Evolutionary conservation across 352 stramenopile species (phyloP).

Genomic region (Phytophthora capsici): DNA sequence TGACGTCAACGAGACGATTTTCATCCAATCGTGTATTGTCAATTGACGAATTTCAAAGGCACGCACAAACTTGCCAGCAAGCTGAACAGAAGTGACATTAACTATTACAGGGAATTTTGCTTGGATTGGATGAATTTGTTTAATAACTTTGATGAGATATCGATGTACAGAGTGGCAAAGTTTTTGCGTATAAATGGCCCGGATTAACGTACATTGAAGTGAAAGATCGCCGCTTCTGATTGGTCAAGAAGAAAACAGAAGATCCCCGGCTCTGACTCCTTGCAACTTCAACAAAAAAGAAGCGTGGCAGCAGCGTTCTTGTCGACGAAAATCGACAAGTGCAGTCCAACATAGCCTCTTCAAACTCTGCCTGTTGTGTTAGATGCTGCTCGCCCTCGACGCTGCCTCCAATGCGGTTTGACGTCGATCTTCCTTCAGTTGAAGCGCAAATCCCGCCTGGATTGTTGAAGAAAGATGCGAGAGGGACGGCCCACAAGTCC

Average conservation of each 20-base stretch:
- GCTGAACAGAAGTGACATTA: background rate
- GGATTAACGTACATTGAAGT: slow-evolving; percentile 60
- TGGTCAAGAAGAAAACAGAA: slow-evolving; percentile 29
- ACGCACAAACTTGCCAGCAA: background rate
- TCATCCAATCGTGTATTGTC: slow-evolving; percentile 43
- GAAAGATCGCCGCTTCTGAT: slow-evolving; percentile 33
- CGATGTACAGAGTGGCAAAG: background rate
- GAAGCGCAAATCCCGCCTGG: slow-evolving; percentile 7
- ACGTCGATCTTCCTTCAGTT: slow-evolving; percentile 3
- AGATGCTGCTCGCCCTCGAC: background rate
- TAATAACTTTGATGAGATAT: background rate
- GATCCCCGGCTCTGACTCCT: slow-evolving; percentile 34
- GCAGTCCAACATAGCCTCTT: too few species aligned
- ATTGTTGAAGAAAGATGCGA: slow-evolving; percentile 38
- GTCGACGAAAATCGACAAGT: background rate
- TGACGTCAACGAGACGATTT: slow-evolving; percentile 35
- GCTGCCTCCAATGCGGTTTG: background rate
- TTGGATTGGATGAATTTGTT: background rate
- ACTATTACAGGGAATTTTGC: background rate
- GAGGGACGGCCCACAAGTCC: background rate
- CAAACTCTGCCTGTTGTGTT: too few species aligned
- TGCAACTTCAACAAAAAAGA: slow-evolving; percentile 79
- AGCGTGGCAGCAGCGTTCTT: slow-evolving; percentile 9
- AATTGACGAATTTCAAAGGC: slow-evolving; percentile 29
- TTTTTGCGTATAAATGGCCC: slow-evolving; percentile 2